Evolutionary conservation across 1,284 basidiomycete genomes (phyloP).

Genomic region (Trametes polyzona): DNA sequence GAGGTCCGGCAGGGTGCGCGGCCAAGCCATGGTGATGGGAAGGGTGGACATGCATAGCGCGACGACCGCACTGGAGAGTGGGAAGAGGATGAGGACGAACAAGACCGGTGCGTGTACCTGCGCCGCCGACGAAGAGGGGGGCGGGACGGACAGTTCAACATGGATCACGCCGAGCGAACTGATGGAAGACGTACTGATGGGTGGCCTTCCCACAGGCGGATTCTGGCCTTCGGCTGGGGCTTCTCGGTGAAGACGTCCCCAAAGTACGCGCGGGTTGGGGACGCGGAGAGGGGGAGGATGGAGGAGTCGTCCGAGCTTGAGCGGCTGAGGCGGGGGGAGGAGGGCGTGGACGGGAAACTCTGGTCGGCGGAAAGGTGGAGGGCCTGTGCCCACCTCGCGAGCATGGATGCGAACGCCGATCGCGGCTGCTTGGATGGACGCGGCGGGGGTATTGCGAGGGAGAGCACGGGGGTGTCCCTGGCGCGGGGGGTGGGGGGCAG

Average conservation of each 20-base stretch:
- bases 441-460: slow-evolving; percentile 49
- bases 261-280: slow-evolving; percentile 57
- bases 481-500: slow-evolving; percentile 22
- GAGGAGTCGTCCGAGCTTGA: slow-evolving; percentile 52
- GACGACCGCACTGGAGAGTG: slow-evolving; percentile 60
- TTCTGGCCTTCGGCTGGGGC: slow-evolving; percentile 30
- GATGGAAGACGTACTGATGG: slow-evolving; percentile 48
- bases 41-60: slow-evolving; percentile 57
- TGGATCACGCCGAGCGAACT: slow-evolving; percentile 26
- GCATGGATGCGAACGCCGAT: slow-evolving; percentile 41
- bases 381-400: slow-evolving; percentile 55
- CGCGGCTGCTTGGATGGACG: slow-evolving; percentile 13
- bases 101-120: slow-evolving; percentile 69
- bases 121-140: slow-evolving; percentile 8
- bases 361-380: slow-evolving; percentile 44
- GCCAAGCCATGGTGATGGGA: slow-evolving; percentile 77
- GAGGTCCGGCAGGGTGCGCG: slow-evolving; percentile 72
- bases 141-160: slow-evolving; percentile 21
- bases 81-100: slow-evolving; percentile 68
- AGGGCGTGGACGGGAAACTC: slow-evolving; percentile 43
- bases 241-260: slow-evolving; percentile 48
- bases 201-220: slow-evolving; percentile 45
- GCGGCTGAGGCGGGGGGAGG: slow-evolving; percentile 48
- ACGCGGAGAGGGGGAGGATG: slow-evolving; percentile 72
- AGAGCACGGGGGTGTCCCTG: slow-evolving; percentile 33